Evolutionary conservation across 2,329 filamentous ascomycete species (phyloP), one percentile per base, ranked within the genome.

Genomic region (Dothidotthia symphoricarpi): DNA sequence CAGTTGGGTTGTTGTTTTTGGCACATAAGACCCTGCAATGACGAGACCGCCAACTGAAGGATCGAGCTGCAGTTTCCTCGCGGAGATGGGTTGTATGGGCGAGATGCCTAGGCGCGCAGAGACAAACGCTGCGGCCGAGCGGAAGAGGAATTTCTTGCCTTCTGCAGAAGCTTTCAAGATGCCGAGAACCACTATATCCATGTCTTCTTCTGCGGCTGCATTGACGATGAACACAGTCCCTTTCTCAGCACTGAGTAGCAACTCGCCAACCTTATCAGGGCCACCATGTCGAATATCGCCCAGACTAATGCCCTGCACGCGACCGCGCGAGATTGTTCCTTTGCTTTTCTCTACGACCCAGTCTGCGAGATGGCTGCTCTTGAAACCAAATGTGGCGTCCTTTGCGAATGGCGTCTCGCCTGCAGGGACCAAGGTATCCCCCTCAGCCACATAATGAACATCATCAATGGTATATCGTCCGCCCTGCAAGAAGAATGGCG

Each of bases 401-500:
- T 69, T 69, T 0, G 78, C 77, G 41, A 81, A 81, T 0, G 75
- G 76, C 0, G 77, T 81, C 22, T 72, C 63, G 0, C 69, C 73
- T 0, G 77, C 75, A 0, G 78, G 75, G 0, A 78, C 70, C 2
- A 78, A 48, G 1, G 48, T 51, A 1, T 72, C 70, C 0, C 71
- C 71, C 29, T 80, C 76, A 1, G 71, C 70, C 6, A 81, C 77
- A 40, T 81, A 81, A 51, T 81, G 77, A 1, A 80, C 69, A 51
- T 81, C 74, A 17, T 74, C 54, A 11, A 81, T 77, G 0, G 78
- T 82, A 28, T 75, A 76, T 3, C 78, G 57, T 0, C 78, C 78
- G 5, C 78, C 79, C 47, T 82, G 77, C 3, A 74, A 64, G 53
- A 82, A 82, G 57, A 81, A 81, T 0, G 78, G 78, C 0, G 76